phyloP scores from a whole-genome alignment of 2,329 filamentous ascomycete genomes.

The Xylariales sp. region DNA sequence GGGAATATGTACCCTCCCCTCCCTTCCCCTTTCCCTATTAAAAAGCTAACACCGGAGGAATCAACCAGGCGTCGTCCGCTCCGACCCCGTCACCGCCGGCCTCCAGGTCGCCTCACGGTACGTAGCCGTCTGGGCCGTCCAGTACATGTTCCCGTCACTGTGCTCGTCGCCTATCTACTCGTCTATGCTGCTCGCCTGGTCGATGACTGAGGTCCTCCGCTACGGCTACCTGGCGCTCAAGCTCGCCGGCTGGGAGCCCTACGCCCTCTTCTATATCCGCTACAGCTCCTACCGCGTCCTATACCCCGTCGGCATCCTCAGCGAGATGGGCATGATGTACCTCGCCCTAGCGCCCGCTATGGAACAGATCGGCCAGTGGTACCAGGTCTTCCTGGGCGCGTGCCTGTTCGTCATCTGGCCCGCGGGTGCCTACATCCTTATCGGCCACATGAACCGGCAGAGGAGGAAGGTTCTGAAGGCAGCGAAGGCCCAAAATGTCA shows the following conservation, averaged over 20 bases:
- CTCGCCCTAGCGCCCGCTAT: constrained; percentile 58
- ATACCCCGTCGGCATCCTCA: constrained; percentile 86
- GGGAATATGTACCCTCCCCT: background rate
- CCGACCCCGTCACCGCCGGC: constrained; percentile 76
- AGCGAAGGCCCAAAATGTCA: constrained; percentile 44
- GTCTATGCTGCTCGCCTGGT: constrained; percentile 83
- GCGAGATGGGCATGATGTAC: constrained; percentile 80
- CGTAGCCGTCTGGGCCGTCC: constrained; percentile 83
- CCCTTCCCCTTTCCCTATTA: too few species aligned
- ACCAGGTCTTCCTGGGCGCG: constrained; percentile 63
- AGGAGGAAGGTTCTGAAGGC: constrained; percentile 71
- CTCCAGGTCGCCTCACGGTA: constrained; percentile 89
- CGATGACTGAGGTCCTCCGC: constrained; percentile 83
- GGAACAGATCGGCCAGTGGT: constrained; percentile 40
- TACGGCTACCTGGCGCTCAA: constrained; percentile 87
- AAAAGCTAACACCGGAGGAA: too few species aligned
- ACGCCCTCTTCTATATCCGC: constrained; percentile 70
- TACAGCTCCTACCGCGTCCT: constrained; percentile 93
- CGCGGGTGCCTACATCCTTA: constrained; percentile 77
- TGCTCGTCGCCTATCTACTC: constrained; percentile 54
- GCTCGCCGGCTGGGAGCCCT: constrained; percentile 59
- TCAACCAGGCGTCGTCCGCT: constrained; percentile 78
- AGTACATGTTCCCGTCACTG: constrained; percentile 67
- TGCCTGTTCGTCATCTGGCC: constrained; percentile 80
- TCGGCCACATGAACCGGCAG: constrained; percentile 93